Conservation (phyloP, 1,139 yeast genomes). For the Saccharomyces hybrid region DNA sequence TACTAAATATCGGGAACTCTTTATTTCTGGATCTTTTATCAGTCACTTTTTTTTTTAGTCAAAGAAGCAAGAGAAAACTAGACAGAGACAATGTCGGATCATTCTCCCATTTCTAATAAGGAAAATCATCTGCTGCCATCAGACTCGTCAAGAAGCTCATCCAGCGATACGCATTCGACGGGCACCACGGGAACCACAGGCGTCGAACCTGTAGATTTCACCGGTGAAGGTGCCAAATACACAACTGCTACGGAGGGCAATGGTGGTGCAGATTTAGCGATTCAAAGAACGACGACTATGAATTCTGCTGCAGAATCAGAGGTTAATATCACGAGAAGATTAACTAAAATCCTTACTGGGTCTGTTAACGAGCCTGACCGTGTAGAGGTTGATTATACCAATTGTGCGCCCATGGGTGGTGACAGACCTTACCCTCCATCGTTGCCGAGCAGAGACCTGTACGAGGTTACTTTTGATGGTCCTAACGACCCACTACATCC, state of each 20-base stretch:
- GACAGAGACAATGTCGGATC: neutral
- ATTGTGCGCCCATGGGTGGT: slow-evolving; percentile 50
- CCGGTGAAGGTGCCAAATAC: neutral
- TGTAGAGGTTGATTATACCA: slow-evolving; percentile 29
- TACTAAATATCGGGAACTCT: neutral
- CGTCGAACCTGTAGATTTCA: neutral
- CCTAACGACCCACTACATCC: slow-evolving; percentile 57
- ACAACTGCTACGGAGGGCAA: neutral
- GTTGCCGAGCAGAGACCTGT: slow-evolving; percentile 44
- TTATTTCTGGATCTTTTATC: neutral
- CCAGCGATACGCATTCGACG: neutral
- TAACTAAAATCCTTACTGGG: slow-evolving; percentile 35
- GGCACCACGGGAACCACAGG: neutral
- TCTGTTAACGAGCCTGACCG: slow-evolving; percentile 24
- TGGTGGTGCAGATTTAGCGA: neutral
- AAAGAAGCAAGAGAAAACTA: neutral
- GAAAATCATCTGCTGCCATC: neutral
- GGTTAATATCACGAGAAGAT: slow-evolving; percentile 21
- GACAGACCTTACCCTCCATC: slow-evolving; percentile 47
- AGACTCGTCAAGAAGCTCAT: neutral
- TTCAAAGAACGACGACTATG: slow-evolving; percentile 15
- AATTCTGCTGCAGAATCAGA: slow-evolving; percentile 24
- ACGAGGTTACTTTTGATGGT: slow-evolving; percentile 54
- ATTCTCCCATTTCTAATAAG: neutral
- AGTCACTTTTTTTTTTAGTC: neutral